These are phyloP conservation scores for Acrocalymma vagum DNA, from an alignment of 2,329 filamentous ascomycete species.

Conservation along the genomic window DNA sequence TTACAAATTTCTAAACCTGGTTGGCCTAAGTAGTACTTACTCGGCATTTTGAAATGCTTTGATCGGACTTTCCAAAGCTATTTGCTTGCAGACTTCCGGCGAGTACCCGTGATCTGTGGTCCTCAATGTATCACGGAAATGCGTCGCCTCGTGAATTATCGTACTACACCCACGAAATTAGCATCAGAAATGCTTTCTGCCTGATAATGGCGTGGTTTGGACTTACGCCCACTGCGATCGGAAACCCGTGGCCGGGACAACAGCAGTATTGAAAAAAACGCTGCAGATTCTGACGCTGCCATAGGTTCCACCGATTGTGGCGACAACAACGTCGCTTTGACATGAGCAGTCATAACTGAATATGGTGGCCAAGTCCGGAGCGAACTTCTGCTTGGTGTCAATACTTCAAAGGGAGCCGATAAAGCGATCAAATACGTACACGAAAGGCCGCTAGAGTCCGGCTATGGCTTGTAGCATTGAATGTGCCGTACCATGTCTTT, in stretches of 20 bases:
- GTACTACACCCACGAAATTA: no score
- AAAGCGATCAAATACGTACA: not conserved
- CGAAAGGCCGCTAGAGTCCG: not conserved
- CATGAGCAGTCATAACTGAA: slow-evolving; percentile 5
- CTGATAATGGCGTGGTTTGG: no score
- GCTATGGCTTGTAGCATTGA: not conserved
- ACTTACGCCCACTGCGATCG: slow-evolving; percentile 2
- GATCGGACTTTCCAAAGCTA: slow-evolving; percentile 1
- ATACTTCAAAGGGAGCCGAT: not conserved
- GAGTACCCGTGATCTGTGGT: slow-evolving; percentile 2
- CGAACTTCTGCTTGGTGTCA: slow-evolving; percentile 1
- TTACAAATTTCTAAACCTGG: not conserved
- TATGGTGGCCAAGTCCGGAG: slow-evolving; percentile 1
- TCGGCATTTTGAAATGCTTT: slow-evolving; percentile 5
- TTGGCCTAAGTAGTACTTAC: slow-evolving; percentile 1
- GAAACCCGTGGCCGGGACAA: not conserved
- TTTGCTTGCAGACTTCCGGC: slow-evolving; percentile 1
- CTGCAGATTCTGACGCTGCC: not conserved
- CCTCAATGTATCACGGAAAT: not conserved
- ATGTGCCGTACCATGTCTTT: slow-evolving; percentile 1
- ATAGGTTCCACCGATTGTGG: not conserved
- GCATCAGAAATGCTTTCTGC: no score
- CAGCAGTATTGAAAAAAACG: slow-evolving; percentile 1
- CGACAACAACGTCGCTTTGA: not conserved
- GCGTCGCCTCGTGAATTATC: slow-evolving; percentile 3